These are phyloP conservation scores for Suillus sp. DNA, from an alignment of 768 basidiomycete species.

Conservation along the genomic window DNA sequence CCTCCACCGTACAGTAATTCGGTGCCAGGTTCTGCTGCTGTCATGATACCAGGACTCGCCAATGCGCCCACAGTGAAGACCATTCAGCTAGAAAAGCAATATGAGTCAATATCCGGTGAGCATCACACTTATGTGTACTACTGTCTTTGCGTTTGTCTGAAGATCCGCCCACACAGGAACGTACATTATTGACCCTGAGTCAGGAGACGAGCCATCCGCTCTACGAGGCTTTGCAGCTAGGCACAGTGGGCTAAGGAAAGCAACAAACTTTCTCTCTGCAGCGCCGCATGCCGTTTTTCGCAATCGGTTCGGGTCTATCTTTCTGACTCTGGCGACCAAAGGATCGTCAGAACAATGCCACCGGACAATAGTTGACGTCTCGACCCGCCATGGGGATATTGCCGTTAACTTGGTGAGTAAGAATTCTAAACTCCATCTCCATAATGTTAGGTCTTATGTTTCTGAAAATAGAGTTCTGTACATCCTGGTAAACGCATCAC, in stretches of 20 bases:
- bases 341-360: constrained; percentile 33
- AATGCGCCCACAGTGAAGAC: not conserved
- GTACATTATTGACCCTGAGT: constrained; percentile 44
- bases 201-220: constrained; percentile 26
- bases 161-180: constrained; percentile 33
- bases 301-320: constrained; percentile 43
- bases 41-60: not conserved
- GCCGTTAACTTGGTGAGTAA: constrained; percentile 17
- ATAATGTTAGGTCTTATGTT: constrained; percentile 11
- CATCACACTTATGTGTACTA: not conserved
- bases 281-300: constrained; percentile 38
- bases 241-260: constrained; percentile 23
- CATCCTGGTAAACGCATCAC: constrained; percentile 11
- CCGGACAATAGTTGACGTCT: constrained; percentile 42
- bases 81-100: constrained; percentile 11
- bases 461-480: constrained; percentile 14
- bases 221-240: constrained; percentile 7
- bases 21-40: not conserved
- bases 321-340: constrained; percentile 40
- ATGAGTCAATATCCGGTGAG: constrained; percentile 37
- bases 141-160: not conserved
- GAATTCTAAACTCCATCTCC: constrained; percentile 3
- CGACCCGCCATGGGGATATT: constrained; percentile 40
- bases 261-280: constrained; percentile 22
- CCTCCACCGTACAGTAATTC: not conserved